phyloP scores from a whole-genome alignment of 2,329 filamentous ascomycete genomes.

The Verticillium isaacii region DNA sequence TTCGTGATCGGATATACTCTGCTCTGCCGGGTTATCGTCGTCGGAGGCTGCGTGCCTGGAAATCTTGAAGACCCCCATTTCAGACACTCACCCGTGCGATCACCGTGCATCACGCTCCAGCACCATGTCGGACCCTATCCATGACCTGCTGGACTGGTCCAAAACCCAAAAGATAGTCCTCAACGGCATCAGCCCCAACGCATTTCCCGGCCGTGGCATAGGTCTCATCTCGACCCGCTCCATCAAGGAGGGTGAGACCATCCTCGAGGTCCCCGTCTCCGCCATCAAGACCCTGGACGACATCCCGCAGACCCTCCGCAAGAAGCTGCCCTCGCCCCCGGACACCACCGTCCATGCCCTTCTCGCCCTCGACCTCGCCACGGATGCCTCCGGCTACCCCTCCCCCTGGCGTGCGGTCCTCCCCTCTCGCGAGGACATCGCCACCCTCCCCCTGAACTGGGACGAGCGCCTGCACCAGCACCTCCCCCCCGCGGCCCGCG shows the following conservation, averaged over 20 bases:
- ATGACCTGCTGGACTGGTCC: conserved; percentile 66
- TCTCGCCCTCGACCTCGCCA: conserved; percentile 63
- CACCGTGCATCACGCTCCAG: too few relatives aligned
- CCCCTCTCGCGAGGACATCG: conserved; percentile 58
- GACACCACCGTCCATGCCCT: conserved; percentile 64
- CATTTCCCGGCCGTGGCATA: conserved; percentile 68
- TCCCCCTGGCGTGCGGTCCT: conserved; percentile 62
- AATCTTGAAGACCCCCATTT: background rate
- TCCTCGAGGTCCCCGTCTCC: conserved; percentile 61
- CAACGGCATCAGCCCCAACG: conserved; percentile 61
- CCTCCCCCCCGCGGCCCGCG: conserved; percentile 37
- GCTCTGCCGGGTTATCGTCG: too few relatives aligned
- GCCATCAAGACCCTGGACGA: conserved; percentile 62
- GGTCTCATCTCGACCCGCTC: conserved; percentile 68
- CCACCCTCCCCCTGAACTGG: conserved; percentile 45
- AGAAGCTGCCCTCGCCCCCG: conserved; percentile 37
- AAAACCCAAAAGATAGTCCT: conserved; percentile 58
- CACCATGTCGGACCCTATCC: conserved; percentile 15
- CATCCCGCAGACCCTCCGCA: conserved; percentile 48
- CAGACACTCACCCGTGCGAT: too few relatives aligned
- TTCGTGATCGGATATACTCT: too few relatives aligned
- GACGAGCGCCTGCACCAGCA: conserved; percentile 35
- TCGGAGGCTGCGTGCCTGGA: too few relatives aligned
- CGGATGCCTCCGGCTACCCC: conserved; percentile 44
- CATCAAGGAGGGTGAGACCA: conserved; percentile 50